Conservation (phyloP, 345 rosid genomes). For the Ailanthus altissimus region DNA sequence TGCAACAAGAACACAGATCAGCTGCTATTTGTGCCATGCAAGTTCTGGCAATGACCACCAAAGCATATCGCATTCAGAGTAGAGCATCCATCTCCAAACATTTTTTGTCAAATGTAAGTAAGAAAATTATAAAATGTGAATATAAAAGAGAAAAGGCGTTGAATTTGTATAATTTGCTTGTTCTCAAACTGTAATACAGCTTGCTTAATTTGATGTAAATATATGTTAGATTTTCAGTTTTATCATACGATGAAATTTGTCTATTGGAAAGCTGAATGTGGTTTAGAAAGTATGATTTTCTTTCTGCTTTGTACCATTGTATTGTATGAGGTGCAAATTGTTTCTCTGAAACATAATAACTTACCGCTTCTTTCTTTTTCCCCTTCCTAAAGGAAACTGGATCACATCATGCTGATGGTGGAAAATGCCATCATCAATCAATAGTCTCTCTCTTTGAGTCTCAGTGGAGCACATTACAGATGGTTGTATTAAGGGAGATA, state of each 20-base stretch:
- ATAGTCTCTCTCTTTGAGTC: constrained; percentile 88
- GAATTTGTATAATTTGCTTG: background rate
- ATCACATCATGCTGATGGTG: constrained; percentile 59
- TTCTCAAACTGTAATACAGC: background rate
- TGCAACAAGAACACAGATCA: constrained; percentile 88
- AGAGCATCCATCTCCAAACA: constrained; percentile 67
- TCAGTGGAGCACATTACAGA: constrained; percentile 98
- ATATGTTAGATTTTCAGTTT: background rate
- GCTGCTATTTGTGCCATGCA: constrained; percentile 98
- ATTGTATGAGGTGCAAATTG: background rate
- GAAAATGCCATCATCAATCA: constrained; percentile 80
- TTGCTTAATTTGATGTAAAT: constrained; percentile 6
- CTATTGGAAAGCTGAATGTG: background rate
- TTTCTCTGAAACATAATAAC: constrained; percentile 1
- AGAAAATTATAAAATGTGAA: background rate
- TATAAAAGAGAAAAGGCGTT: background rate
- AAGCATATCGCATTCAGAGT: constrained; percentile 90
- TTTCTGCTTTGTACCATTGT: background rate
- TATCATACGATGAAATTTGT: background rate
- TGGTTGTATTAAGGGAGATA: constrained; percentile 99
- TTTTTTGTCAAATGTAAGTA: constrained; percentile 55
- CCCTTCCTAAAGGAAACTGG: constrained; percentile 53
- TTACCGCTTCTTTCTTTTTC: background rate
- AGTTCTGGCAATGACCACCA: constrained; percentile 89
- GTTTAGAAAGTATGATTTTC: background rate